phyloP scores from a whole-genome alignment of 306 rosid genomes.

The apple (Malus domestica) region ASM211411v1 NC_041795.1:716001-716500 shows the following conservation, averaged over 20 bases:
- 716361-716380: slow-evolving; percentile 68
- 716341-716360: background rate
- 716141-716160: background rate
- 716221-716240: background rate
- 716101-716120: background rate
- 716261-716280: background rate
- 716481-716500: slow-evolving; percentile 67
- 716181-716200: background rate
- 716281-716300: background rate
- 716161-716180: background rate
- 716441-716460: slow-evolving; percentile 57
- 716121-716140: background rate
- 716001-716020: slow-evolving; percentile 87
- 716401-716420: slow-evolving; percentile 57
- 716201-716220: background rate
- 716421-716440: slow-evolving; percentile 46
- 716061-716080: slow-evolving; percentile 91
- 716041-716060: slow-evolving; percentile 87
- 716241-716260: background rate
- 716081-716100: slow-evolving; percentile 45
- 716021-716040: slow-evolving; percentile 82
- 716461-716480: slow-evolving; percentile 62
- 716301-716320: background rate
- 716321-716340: background rate
- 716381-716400: slow-evolving; percentile 58